These are phyloP conservation scores for Withania somnifera DNA, from an alignment of 305 asterid genomes.

Conservation along the genomic window DNA sequence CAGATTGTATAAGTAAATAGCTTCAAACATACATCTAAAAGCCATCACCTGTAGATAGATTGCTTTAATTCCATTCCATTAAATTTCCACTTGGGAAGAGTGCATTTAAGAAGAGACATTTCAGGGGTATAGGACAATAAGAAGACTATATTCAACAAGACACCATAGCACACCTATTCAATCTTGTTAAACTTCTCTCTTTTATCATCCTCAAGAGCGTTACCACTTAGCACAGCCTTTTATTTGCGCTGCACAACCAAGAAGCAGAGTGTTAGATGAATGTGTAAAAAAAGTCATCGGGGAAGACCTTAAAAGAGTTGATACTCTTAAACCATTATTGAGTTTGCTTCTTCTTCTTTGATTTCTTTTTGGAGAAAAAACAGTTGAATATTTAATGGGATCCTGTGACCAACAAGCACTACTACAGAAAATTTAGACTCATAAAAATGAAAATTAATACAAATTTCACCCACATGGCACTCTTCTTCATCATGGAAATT, in stretches of 20 bases:
- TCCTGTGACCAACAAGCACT: not conserved
- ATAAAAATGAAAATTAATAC: not conserved
- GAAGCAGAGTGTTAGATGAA: not conserved
- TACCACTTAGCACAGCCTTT: constrained; percentile 82
- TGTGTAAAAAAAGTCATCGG: not conserved
- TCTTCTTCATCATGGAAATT: not conserved
- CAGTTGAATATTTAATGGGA: not conserved
- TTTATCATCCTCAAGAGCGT: constrained; percentile 85
- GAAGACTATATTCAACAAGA: not conserved
- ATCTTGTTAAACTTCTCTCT: constrained; percentile 81
- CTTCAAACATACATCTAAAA: not conserved
- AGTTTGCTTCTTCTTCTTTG: not conserved
- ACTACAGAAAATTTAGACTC: not conserved
- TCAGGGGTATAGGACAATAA: not conserved
- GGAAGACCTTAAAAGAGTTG: not conserved
- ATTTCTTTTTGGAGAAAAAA: not conserved
- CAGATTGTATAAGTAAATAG: not conserved
- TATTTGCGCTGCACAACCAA: constrained; percentile 54
- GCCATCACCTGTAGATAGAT: not conserved
- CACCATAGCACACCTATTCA: constrained; percentile 48
- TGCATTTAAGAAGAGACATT: not conserved
- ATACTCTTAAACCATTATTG: not conserved
- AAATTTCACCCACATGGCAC: not conserved
- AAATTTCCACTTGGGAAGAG: not conserved
- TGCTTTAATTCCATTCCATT: not conserved